Base-by-base conservation (phyloP, 345 rosid genomes). In the Tarenaya hassleriana region DNA sequence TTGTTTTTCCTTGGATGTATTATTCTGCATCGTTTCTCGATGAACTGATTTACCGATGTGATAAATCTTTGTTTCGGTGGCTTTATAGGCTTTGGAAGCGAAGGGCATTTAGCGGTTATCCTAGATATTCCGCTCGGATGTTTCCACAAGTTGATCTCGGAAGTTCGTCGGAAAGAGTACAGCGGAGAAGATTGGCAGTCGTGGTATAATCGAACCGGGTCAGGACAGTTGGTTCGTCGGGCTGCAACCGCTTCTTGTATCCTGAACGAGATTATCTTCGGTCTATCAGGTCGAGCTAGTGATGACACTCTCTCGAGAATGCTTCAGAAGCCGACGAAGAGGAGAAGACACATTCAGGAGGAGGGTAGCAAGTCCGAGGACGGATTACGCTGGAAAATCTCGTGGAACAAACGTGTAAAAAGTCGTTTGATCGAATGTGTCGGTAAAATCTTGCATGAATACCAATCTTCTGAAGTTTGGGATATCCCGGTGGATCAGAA, bases 381-480 rank as follows among this genome's bases (percentile, higher is more conserved):
- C 60, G 47, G 61, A 51, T 52, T 71, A 61, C 38, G 67, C 33
- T 91, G 92, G 96, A 72, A 79, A 64, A 34, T 73, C 59, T 73
- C 91, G 50, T 69, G 62, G 62, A 68, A 41, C 58, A 69, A 60
- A 52, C 69, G 67, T 50, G 63, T 62, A 18, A 81, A 68, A 67
- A 58, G 51, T 65, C 72, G 69, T 56, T 63, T 87, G 67, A 77
- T 82, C 48, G 86, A 88, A 51, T 84, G 90, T 45, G 39, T 82
- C 66, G 95, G 95, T 29, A 77, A 83, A 77, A 79, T 87, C 64
- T 76, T 87, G 61, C 96, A 91, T 35, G 98, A 87, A 57, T 91
- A 82, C 74, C 75, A 87, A 46, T 75, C 84, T 42, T 64, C 80
- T 73, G 95, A 91, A 76, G 56, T 84, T 34, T 91, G 98, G 96